These are phyloP conservation scores for Ustilago cynodontis DNA, from an alignment of 1,284 basidiomycete genomes.

Conservation along the genomic window DNA sequence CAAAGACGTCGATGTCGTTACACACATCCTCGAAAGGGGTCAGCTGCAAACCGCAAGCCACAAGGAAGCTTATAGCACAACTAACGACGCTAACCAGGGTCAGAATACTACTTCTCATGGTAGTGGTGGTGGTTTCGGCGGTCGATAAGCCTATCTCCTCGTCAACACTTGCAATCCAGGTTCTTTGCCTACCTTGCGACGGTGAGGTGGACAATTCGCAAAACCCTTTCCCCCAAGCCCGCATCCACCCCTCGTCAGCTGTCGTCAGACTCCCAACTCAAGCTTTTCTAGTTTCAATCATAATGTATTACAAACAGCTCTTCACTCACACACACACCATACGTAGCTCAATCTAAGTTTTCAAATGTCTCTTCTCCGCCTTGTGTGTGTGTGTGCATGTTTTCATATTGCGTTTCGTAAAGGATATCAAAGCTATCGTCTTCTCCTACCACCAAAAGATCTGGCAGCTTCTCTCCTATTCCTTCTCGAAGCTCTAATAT, in stretches of 20 bases:
- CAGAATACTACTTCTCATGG: slow-evolving; percentile 42
- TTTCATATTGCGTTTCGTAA: too few relatives aligned
- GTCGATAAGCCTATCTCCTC: slow-evolving; percentile 38
- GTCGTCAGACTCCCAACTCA: too few relatives aligned
- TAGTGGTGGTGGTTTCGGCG: slow-evolving; percentile 47
- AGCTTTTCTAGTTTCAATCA: not conserved
- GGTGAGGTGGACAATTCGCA: too few relatives aligned
- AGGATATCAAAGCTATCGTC: too few relatives aligned
- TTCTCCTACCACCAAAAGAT: slow-evolving; percentile 23
- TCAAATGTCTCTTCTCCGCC: too few relatives aligned
- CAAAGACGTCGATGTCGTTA: slow-evolving; percentile 69
- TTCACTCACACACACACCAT: too few relatives aligned
- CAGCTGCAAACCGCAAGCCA: slow-evolving; percentile 56
- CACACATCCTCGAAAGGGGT: slow-evolving; percentile 67
- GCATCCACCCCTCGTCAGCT: too few relatives aligned
- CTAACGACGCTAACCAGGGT: slow-evolving; percentile 58
- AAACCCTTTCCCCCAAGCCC: too few relatives aligned
- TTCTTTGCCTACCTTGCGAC: too few relatives aligned
- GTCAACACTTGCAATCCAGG: too few relatives aligned
- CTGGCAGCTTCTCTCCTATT: slow-evolving; percentile 58
- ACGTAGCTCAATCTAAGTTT: too few relatives aligned
- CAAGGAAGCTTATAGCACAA: slow-evolving; percentile 61
- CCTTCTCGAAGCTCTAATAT: slow-evolving; percentile 56
- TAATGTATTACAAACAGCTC: slow-evolving; percentile 17
- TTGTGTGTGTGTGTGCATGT: too few relatives aligned